Percentiles rank a stretch among this genome's conserved stretches.
These are phyloP conservation scores for Aspergillus sclerotiicarbonarius DNA, from an alignment of 495 filamentous ascomycete species.

Conservation along the genomic window DNA sequence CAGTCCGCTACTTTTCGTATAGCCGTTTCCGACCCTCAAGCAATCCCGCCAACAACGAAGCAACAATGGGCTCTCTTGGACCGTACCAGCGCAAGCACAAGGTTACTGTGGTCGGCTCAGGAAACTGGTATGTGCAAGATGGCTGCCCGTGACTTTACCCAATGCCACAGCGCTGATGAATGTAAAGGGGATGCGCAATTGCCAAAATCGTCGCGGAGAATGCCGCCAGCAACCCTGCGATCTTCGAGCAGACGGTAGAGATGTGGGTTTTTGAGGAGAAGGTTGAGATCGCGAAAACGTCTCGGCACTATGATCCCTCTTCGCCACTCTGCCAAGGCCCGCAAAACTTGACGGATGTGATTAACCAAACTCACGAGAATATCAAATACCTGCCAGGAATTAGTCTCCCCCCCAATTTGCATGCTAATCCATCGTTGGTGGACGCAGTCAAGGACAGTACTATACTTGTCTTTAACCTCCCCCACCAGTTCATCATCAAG, in stretches of 20 bases:
- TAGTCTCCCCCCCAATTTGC: constrained; percentile 76
- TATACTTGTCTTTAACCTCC: constrained; percentile 94
- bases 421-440: constrained; percentile 83
- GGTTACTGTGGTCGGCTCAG: constrained; percentile 90
- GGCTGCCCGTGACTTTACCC: neutral
- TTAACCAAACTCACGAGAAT: constrained; percentile 94
- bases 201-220: constrained; percentile 97
- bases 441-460: constrained; percentile 79
- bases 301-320: constrained; percentile 56
- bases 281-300: constrained; percentile 65
- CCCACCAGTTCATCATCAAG: constrained; percentile 93
- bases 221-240: constrained; percentile 65
- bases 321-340: constrained; percentile 56
- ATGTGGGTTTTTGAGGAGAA: constrained; percentile 98
- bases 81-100: constrained; percentile 73
- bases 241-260: constrained; percentile 86
- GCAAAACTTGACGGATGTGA: constrained; percentile 83
- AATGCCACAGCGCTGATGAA: neutral
- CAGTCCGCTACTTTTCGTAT: constrained; percentile 16
- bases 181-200: constrained; percentile 82
- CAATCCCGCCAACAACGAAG: neutral
- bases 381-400: constrained; percentile 93
- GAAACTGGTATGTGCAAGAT: constrained; percentile 76
- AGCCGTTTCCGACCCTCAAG: constrained; percentile 14
- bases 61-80: constrained; percentile 43